Conservation (phyloP, 1,284 basidiomycete genomes). For the Hemileia vastatrix region DNA sequence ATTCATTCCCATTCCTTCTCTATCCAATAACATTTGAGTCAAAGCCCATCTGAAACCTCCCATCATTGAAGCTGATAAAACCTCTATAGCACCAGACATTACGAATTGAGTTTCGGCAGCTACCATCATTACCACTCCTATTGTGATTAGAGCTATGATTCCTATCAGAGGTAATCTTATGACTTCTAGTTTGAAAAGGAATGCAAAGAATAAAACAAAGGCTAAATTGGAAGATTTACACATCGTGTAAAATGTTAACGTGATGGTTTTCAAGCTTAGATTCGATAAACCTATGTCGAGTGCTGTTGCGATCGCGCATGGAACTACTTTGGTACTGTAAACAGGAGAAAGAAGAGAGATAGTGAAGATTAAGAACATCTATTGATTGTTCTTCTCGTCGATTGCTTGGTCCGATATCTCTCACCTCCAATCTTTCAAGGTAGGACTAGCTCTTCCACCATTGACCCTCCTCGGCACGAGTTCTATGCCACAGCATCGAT, state of each 20-base stretch:
- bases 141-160: conserved; percentile 79
- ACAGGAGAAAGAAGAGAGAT: not conserved
- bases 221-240: conserved; percentile 81
- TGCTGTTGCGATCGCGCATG: conserved; percentile 75
- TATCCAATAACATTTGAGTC: conserved; percentile 68
- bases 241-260: conserved; percentile 97
- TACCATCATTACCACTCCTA: conserved; percentile 89
- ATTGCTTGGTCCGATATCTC: too few species aligned
- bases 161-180: conserved; percentile 74
- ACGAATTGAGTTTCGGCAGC: conserved; percentile 84
- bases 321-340: conserved; percentile 65
- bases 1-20: conserved; percentile 73
- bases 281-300: conserved; percentile 93
- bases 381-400: too few species aligned
- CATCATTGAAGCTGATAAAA: conserved; percentile 73
- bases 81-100: conserved; percentile 72
- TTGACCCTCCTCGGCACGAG: too few species aligned
- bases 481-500: too few species aligned
- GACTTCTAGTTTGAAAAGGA: conserved; percentile 74
- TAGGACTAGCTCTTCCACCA: too few species aligned
- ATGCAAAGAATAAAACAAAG: conserved; percentile 60
- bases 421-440: too few species aligned
- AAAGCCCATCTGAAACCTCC: conserved; percentile 89
- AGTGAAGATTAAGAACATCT: too few species aligned
- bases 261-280: conserved; percentile 80